Base-by-base conservation (phyloP, 202 grass and related monocot species). In the Schoenoplectus triqueter region DNA sequence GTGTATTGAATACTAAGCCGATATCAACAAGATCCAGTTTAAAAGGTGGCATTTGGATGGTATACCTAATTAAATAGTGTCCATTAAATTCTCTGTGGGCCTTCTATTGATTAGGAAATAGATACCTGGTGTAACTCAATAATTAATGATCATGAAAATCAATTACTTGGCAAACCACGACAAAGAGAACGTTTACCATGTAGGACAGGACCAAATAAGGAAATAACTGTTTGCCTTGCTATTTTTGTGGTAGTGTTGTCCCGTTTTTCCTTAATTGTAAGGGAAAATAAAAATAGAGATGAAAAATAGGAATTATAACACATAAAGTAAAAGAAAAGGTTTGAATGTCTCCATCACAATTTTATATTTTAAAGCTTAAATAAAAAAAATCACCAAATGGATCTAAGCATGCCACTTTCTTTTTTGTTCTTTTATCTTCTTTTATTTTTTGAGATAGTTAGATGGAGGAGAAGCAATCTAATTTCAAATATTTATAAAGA, bases 181-280 rank as follows among this genome's bases (percentile, higher is more conserved):
- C 73, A 57, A 40, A 78, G 51, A 78, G 51, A 57, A 78, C 22
- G 13, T 60, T 78, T 60, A 44, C 44, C 74, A 44, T 18, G 74
- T 59, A 39, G 7, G 52, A 17, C 22, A 31, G 52, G 7, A 61
- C 54, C 31, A 17, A 78, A 31, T 61, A 42, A 10, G 13, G 14
- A 78, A 42, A 78, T 61, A 10, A 44, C 54, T 60, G 22, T 59
- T 78, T 78, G 74, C 74, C 13, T 78, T 10, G 0, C 74, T 61
- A 61, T 42, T 61, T 78, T 61, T 78, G 52, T 44, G 21, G n/a
- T 78, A 42, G 6, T 78, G 10, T 17, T 6, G 31, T 31, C 31
- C 31, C 31, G 31, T 31, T 31, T 7, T 6, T 2, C 39, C 41
- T 4, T 8, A 55, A 8, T 41, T 68, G 0, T 17, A 6, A 0